Base-by-base conservation (phyloP, 306 rosid species). In the Quercus bicolor region DNA sequence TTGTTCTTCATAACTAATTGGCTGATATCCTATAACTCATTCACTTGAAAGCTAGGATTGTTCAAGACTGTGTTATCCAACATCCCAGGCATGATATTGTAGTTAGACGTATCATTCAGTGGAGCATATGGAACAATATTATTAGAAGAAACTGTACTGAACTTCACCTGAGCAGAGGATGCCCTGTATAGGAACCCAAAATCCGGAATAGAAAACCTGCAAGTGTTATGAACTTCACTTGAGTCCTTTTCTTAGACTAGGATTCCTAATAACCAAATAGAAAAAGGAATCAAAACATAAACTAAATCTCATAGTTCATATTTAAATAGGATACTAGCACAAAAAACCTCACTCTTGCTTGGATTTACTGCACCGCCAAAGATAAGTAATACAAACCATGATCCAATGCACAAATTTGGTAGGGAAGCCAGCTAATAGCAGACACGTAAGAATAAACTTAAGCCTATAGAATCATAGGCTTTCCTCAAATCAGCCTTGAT, bases 151-250 rank as follows among this genome's bases (percentile, higher is more conserved):
- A n/a, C 28, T 21, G 3, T 37, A 15, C 6, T 14, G 12, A 66
- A 8, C n/a, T 66, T 33, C 7, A 33, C 37, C 1, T 33, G 51
- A 95, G 93, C 55, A 95, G 85, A 70, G 97, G 97, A 16, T 93
- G 99, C 78, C 94, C 97, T 13, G 94, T 93, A 45, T 95, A 95
- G 84, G 85, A 75, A 81, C 99, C 98, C 89, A 95, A 85, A 82
- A 95, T 87, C 79, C 96, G 89, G 86, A 95, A 95, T 66, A 89
- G 28, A 54, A 95, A 29, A 79, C 99, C 94, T 95, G 98, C 87
- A 86, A 81, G 77, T 59, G 28, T 79, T 66, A 80, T 4, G 13
- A 74, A 69, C 79, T 51, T 83, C 51, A 78, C 37, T 37, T 28
- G 23, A 53, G 79, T 48, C 45, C 45, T 37, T 37, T 37, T 7